phyloP scores from a whole-genome alignment of 768 basidiomycete species.

The Serendipita sp. region DNA sequence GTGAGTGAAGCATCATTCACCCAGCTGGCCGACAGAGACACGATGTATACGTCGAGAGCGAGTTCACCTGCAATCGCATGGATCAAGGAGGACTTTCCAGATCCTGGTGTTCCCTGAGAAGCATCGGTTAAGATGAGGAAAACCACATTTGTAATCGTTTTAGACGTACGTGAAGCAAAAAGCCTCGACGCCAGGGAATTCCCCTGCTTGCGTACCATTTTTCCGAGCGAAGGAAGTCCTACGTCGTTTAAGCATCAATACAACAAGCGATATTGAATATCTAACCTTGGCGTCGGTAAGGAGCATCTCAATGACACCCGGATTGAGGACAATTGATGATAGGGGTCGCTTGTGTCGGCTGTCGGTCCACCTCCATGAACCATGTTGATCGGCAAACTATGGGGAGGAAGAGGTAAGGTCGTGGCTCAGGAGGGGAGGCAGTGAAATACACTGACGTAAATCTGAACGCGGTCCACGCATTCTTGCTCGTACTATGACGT shows the following conservation, averaged over 20 bases:
- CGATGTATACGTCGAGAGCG: slow-evolving; percentile 81
- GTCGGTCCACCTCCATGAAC: slow-evolving; percentile 78
- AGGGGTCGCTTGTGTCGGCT: slow-evolving; percentile 79
- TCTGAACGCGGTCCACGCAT: slow-evolving; percentile 71
- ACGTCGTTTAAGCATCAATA: slow-evolving; percentile 10
- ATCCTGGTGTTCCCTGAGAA: slow-evolving; percentile 39
- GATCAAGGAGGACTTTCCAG: slow-evolving; percentile 69
- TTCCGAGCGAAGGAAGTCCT: slow-evolving; percentile 70
- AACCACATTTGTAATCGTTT: not conserved
- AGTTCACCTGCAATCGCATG: slow-evolving; percentile 79
- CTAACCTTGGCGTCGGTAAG: slow-evolving; percentile 39
- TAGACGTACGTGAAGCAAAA: slow-evolving; percentile 50
- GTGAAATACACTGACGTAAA: slow-evolving; percentile 37
- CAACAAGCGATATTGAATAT: not conserved
- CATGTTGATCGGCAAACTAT: slow-evolving; percentile 26
- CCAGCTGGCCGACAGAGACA: slow-evolving; percentile 42
- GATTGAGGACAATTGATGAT: slow-evolving; percentile 71
- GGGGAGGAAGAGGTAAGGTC: not conserved
- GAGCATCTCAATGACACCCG: slow-evolving; percentile 81
- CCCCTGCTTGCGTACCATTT: slow-evolving; percentile 94
- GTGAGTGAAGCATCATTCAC: slow-evolving; percentile 76
- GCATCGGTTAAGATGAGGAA: not conserved
- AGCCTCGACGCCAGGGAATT: slow-evolving; percentile 80
- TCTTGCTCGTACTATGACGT: slow-evolving; percentile 58
- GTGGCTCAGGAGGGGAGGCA: not conserved